Evolutionary conservation across 2,329 filamentous ascomycete species (phyloP).

Genomic region (Aureobasidium sp.): DNA sequence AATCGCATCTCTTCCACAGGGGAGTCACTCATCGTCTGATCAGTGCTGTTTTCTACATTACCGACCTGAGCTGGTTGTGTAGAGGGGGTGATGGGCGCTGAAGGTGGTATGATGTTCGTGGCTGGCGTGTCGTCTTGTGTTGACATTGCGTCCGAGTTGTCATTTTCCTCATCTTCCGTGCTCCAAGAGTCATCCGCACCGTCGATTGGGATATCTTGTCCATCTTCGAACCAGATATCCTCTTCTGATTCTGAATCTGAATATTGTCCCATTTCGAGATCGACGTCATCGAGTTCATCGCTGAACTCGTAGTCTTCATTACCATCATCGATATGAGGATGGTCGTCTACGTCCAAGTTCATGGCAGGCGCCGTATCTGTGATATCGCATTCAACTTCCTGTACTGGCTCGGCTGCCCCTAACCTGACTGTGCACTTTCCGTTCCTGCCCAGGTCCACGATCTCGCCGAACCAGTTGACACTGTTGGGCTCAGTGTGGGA

Average conservation of each 20-base stretch:
- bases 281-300: neutral
- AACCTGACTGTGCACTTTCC: constrained; percentile 46
- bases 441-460: constrained; percentile 46
- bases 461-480: constrained; percentile 48
- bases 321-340: neutral
- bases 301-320: neutral
- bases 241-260: neutral
- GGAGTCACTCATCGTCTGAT: neutral
- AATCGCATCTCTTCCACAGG: constrained; percentile 1
- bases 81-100: neutral
- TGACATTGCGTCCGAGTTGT: neutral
- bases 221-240: constrained; percentile 7
- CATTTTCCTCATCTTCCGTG: constrained; percentile 12
- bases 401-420: constrained; percentile 39
- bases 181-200: constrained; percentile 14
- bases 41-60: constrained; percentile 8
- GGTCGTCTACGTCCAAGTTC: neutral
- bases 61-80: constrained; percentile 7
- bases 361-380: constrained; percentile 1
- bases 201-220: constrained; percentile 5
- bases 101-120: neutral
- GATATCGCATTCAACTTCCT: constrained; percentile 34
- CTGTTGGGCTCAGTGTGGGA: constrained; percentile 6
- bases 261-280: neutral
- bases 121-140: neutral